A percentile compares a stretch with the other conserved stretches of the same genome.
These are phyloP conservation scores for Amanita rimosa DNA, from an alignment of 768 basidiomycete genomes.

Conservation along the genomic window DNA sequence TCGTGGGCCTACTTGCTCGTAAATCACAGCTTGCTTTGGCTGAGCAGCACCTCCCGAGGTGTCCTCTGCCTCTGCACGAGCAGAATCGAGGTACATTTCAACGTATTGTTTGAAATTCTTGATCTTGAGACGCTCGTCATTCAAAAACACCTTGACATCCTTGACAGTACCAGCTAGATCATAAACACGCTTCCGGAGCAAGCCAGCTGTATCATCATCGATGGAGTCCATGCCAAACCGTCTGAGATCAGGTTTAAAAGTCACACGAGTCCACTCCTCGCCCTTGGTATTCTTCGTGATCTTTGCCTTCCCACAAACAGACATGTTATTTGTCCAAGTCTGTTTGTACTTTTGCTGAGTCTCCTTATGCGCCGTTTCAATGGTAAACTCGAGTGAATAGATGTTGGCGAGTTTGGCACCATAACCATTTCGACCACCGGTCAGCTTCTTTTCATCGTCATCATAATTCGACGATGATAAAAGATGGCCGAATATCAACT, in stretches of 20 bases:
- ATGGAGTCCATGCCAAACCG: slow-evolving; percentile 89
- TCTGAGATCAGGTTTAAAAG: slow-evolving; percentile 85
- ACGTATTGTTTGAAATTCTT: slow-evolving; percentile 97
- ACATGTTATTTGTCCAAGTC: slow-evolving; percentile 92
- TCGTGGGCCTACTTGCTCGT: slow-evolving; percentile 68
- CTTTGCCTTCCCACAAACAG: slow-evolving; percentile 76
- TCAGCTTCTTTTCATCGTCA: slow-evolving; percentile 97
- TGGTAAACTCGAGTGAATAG: slow-evolving; percentile 90
- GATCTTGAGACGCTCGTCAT: slow-evolving; percentile 85
- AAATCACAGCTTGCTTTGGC: slow-evolving; percentile 66
- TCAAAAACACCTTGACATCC: slow-evolving; percentile 87
- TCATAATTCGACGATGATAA: slow-evolving; percentile 96
- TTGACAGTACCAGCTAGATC: slow-evolving; percentile 95
- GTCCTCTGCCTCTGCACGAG: slow-evolving; percentile 56
- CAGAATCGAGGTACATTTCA: slow-evolving; percentile 81
- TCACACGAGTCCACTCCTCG: slow-evolving; percentile 89
- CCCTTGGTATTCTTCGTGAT: slow-evolving; percentile 83
- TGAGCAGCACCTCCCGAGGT: slow-evolving; percentile 72
- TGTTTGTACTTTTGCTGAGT: slow-evolving; percentile 87
- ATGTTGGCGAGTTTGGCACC: slow-evolving; percentile 98
- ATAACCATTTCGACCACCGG: slow-evolving; percentile 96
- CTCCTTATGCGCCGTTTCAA: slow-evolving; percentile 91
- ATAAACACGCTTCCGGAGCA: slow-evolving; percentile 89
- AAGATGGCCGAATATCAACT: slow-evolving; percentile 94
- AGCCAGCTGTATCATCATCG: slow-evolving; percentile 81